phyloP scores from a whole-genome alignment of 805 yeast genomes.

The Candida koratica region DNA sequence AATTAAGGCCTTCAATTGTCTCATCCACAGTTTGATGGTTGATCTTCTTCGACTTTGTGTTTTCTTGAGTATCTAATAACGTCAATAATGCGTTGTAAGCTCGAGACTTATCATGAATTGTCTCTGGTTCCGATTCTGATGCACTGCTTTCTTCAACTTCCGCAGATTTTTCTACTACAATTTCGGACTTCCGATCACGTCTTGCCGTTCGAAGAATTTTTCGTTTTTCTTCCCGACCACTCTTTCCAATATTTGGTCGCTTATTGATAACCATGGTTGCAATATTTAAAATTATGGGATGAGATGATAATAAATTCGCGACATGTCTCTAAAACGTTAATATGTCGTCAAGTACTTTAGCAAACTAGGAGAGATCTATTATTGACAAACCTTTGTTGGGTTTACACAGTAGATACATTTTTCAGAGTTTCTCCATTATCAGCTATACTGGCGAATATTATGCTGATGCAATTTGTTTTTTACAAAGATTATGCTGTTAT shows the following conservation, averaged over 20 bases:
- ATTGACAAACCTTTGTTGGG: too few species aligned
- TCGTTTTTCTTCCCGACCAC: slow-evolving; percentile 62
- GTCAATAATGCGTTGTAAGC: slow-evolving; percentile 69
- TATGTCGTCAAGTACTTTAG: too few species aligned
- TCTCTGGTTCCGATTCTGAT: slow-evolving; percentile 15
- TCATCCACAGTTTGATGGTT: slow-evolving; percentile 19
- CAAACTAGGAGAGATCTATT: too few species aligned
- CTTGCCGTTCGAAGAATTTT: slow-evolving; percentile 53
- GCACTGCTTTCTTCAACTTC: slow-evolving; percentile 15
- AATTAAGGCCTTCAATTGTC: slow-evolving; percentile 31
- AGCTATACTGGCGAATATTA: too few species aligned
- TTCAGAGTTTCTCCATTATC: too few species aligned
- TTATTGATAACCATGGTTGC: too few species aligned
- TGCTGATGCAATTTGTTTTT: too few species aligned
- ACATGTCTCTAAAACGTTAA: too few species aligned
- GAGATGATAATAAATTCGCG: too few species aligned
- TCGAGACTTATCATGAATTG: slow-evolving; percentile 29
- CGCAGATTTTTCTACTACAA: slow-evolving; percentile 7
- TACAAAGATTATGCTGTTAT: too few species aligned
- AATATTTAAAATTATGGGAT: too few species aligned
- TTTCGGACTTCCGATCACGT: slow-evolving; percentile 19
- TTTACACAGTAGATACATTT: too few species aligned
- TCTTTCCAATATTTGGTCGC: slow-evolving; percentile 9
- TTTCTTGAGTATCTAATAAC: slow-evolving; percentile 47
- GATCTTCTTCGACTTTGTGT: slow-evolving; percentile 13